Conservation (phyloP, 1,284 basidiomycete species). For the Cryptococcus deneoformans region DNA sequence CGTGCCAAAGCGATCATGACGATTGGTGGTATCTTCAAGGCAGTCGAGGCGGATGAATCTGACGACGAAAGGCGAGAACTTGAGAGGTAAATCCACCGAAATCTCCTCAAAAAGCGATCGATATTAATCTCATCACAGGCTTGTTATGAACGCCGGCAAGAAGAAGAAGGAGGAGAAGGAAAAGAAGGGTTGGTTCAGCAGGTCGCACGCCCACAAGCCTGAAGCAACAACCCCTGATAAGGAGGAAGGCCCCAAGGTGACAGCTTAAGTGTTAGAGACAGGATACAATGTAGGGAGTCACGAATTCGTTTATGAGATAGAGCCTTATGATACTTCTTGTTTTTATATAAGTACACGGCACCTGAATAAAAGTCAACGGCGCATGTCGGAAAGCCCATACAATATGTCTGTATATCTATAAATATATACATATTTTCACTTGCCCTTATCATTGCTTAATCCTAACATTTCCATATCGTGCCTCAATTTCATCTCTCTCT, state of each 20-base stretch:
- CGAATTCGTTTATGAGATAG: too few relatives aligned
- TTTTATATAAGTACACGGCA: neutral
- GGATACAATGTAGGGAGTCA: too few relatives aligned
- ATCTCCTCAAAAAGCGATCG: neutral
- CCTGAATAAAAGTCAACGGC: neutral
- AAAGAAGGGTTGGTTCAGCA: conserved; percentile 20
- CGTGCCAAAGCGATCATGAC: conserved; percentile 84
- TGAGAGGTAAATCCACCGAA: conserved; percentile 58
- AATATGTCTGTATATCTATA: neutral
- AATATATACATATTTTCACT: neutral
- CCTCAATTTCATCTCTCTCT: conserved; percentile 2
- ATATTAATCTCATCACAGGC: conserved; percentile 15
- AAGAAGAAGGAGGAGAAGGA: conserved; percentile 46
- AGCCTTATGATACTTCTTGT: too few relatives aligned
- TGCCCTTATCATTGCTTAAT: neutral
- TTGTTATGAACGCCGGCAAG: conserved; percentile 49
- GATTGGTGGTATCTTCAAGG: conserved; percentile 83
- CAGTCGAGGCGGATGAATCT: conserved; percentile 75
- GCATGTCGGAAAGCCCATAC: too few relatives aligned
- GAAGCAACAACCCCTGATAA: conserved; percentile 1
- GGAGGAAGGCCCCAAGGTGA: conserved; percentile 6
- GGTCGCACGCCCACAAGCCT: conserved; percentile 5
- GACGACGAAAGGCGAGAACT: conserved; percentile 89
- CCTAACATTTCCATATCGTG: conserved; percentile 4
- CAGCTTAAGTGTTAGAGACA: neutral